Percentiles rank a stretch among this genome's conserved stretches.
phyloP scores from a whole-genome alignment of 1,139 yeast genomes.

The Pichia sp. region DNA sequence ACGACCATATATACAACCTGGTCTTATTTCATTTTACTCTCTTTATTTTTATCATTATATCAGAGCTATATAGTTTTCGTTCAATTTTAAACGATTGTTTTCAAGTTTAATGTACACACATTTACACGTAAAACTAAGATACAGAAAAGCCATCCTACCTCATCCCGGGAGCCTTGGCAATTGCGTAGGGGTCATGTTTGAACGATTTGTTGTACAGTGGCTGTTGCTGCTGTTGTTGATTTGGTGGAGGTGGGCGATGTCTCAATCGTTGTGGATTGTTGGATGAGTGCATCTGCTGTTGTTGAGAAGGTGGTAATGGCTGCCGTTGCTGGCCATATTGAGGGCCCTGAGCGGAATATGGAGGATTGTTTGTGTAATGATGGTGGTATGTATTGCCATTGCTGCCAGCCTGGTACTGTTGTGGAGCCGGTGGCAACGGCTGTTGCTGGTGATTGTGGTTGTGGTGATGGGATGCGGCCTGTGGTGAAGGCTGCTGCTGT shows the following conservation, averaged over 20 bases:
- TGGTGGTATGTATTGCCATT: conserved; percentile 1
- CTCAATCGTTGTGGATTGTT: conserved; percentile 2
- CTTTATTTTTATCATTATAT: neutral
- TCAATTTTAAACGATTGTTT: neutral
- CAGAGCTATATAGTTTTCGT: neutral
- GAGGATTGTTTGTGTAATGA: neutral
- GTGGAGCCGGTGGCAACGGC: neutral
- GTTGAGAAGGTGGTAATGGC: conserved; percentile 5
- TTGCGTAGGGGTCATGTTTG: conserved; percentile 22
- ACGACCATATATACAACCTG: neutral
- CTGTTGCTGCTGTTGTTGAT: conserved; percentile 7
- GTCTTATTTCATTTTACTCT: neutral
- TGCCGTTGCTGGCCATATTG: neutral
- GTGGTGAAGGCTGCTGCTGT: neutral
- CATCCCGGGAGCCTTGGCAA: conserved; percentile 9
- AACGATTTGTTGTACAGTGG: conserved; percentile 14
- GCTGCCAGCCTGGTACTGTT: neutral
- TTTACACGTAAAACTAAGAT: neutral
- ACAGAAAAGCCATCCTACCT: neutral
- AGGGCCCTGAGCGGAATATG: neutral
- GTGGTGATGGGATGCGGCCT: neutral
- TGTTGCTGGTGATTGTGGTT: conserved; percentile 2
- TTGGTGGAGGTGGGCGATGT: neutral
- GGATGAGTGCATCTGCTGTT: conserved; percentile 1
- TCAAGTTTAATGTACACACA: neutral